Evolutionary conservation across 2,329 filamentous ascomycete species (phyloP).

Genomic region (Sporothrix variecibatus): DNA sequence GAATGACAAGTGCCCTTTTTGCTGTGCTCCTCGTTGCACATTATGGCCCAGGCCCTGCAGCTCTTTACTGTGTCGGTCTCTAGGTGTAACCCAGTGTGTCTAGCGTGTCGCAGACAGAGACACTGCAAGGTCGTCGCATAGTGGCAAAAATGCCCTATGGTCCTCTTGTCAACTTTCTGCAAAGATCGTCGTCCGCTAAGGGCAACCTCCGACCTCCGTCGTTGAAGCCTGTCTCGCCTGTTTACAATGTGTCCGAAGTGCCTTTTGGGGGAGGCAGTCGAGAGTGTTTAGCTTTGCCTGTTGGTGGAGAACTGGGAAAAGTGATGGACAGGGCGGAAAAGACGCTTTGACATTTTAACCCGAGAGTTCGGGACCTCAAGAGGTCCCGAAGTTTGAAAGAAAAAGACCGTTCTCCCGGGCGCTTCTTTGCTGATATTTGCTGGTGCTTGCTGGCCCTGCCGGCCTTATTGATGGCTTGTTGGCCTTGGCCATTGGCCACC

Average conservation of each 20-base stretch:
- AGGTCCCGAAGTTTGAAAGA: background rate
- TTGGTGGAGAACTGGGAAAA: background rate
- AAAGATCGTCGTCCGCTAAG: constrained; percentile 6
- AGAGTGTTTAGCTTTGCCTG: background rate
- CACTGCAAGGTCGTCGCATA: background rate
- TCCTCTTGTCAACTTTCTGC: background rate
- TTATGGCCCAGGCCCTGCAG: background rate
- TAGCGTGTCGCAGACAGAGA: constrained; percentile 9
- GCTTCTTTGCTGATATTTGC: background rate
- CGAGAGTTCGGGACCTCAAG: constrained; percentile 13
- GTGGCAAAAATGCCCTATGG: background rate
- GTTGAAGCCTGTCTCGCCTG: background rate
- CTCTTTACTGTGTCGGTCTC: background rate
- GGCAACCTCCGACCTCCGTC: background rate
- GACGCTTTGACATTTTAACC: constrained; percentile 16
- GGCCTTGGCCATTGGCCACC: background rate
- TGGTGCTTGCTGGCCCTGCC: background rate
- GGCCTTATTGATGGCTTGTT: background rate
- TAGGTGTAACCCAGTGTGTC: background rate
- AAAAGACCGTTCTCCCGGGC: background rate
- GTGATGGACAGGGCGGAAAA: background rate
- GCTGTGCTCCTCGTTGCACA: background rate
- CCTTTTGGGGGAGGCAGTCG: background rate
- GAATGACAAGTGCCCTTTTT: background rate
- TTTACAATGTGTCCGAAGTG: background rate